phyloP scores from a whole-genome alignment of 2,329 filamentous ascomycete species.

The Stromatinia cepivora region DNA sequence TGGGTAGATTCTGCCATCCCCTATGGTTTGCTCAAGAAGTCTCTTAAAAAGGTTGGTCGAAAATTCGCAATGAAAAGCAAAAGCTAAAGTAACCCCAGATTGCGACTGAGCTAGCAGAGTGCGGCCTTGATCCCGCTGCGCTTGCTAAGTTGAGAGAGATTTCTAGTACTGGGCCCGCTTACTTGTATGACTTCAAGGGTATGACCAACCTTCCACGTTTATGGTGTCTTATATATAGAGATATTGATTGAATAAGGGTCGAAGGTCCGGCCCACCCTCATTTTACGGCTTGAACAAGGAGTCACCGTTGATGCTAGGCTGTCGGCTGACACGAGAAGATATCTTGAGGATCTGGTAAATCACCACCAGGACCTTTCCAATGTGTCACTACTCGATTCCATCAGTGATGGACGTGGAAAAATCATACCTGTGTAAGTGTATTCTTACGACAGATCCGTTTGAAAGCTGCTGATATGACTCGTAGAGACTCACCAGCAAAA shows the following conservation, averaged over 20 bases:
- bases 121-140: slow-evolving; percentile 15
- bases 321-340: slow-evolving; percentile 55
- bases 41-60: slow-evolving; percentile 73
- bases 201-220: slow-evolving; percentile 32
- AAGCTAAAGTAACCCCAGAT: slow-evolving; percentile 17
- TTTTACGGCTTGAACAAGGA: slow-evolving; percentile 66
- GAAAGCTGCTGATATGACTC: neutral
- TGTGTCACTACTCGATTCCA: neutral
- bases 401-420: neutral
- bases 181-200: slow-evolving; percentile 59
- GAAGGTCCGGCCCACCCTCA: slow-evolving; percentile 66
- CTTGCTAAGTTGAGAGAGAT: slow-evolving; percentile 27
- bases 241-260: slow-evolving; percentile 34
- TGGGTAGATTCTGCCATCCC: slow-evolving; percentile 76
- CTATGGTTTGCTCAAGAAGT: slow-evolving; percentile 84
- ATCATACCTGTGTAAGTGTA: neutral
- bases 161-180: slow-evolving; percentile 25
- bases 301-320: slow-evolving; percentile 67
- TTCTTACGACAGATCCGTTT: neutral
- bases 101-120: slow-evolving; percentile 20
- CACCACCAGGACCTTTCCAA: slow-evolving; percentile 7
- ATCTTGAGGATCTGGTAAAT: slow-evolving; percentile 57
- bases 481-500: neutral
- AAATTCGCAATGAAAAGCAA: neutral
- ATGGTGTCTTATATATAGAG: neutral